These are phyloP conservation scores for Baorangia bicolor DNA, from an alignment of 768 basidiomycete genomes.

Conservation along the genomic window DNA sequence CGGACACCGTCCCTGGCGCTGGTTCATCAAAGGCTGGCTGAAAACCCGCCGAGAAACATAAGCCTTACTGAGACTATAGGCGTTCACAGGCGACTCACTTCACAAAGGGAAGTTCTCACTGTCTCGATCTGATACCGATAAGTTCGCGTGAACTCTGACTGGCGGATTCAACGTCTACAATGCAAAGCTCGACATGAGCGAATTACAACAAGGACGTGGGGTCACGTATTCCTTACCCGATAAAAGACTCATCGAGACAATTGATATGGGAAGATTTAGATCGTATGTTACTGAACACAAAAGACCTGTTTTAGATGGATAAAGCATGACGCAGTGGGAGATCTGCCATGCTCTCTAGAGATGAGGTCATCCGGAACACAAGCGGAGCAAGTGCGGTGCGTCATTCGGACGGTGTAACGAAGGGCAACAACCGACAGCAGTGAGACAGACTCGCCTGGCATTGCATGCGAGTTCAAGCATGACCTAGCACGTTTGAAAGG, in stretches of 20 bases:
- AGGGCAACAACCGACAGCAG: not conserved
- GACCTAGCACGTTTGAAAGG: not conserved
- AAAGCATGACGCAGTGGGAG: slow-evolving; percentile 2
- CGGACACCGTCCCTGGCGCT: not conserved
- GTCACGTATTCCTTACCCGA: not conserved
- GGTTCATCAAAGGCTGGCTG: slow-evolving; percentile 5
- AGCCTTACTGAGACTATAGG: not conserved
- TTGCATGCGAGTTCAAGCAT: not conserved
- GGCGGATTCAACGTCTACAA: not conserved
- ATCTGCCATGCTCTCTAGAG: not conserved
- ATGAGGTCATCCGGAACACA: slow-evolving; percentile 12
- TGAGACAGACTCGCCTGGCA: not conserved
- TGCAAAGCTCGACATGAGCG: not conserved
- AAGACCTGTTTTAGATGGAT: not conserved
- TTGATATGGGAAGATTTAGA: not conserved
- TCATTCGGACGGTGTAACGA: not conserved
- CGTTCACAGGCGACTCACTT: slow-evolving; percentile 6
- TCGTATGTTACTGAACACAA: not conserved
- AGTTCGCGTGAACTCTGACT: not conserved
- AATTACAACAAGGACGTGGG: not conserved
- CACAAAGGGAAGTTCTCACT: not conserved
- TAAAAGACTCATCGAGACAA: slow-evolving; percentile 14
- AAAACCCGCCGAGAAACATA: slow-evolving; percentile 4
- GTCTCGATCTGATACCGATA: not conserved
- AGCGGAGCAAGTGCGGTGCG: slow-evolving; percentile 7